Base-by-base conservation (phyloP, 2,329 filamentous ascomycete species). In the Fusarium haematococcum region DNA sequence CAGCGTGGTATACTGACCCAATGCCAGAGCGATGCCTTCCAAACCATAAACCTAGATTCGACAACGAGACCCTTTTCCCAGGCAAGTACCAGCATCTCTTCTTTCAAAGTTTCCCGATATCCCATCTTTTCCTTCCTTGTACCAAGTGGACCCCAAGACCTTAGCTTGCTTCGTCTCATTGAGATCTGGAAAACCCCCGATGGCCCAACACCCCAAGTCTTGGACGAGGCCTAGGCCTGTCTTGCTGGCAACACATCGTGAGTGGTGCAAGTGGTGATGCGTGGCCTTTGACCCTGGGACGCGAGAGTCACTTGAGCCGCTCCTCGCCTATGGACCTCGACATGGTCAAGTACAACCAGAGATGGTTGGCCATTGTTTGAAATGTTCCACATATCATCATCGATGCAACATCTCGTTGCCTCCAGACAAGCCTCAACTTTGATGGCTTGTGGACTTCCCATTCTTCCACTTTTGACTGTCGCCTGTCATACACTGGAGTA, bases 1-100 rank as follows among this genome's bases (percentile, higher is more conserved):
- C 45, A 35, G 20, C 18, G 30, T 8, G 27, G 20, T 32, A 68
- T 60, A 48, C 62, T 75, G 27, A 75, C 58, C 41, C 62, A 37
- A 20, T 61, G 32, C 50, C 27, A 73, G 72, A 52, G 33, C 30
- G 30, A 20, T 18, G 6, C 14, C 32, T n/a, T 32, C n/a, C 60
- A 33, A 27, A 13, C 50, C 27, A 54, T 20, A 43, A 58, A 23
- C 39, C 32, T 13, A 14, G 13, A 35, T 35, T 45, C 11, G 20
- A n/a, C n/a, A 27, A 11, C 25, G 13, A 43, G 13, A 33, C 27
- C 30, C 20, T 37, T 41, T 56, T 11, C 59, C 16, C 45, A 69
- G 61, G 61, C 54, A 66, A 52, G 61, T 65, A 20, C 5, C 10
- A 7, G 41, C 16, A 25, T 63, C n/a, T 62, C 43, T 69, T 50